Base-by-base conservation (phyloP, 768 basidiomycete genomes). In the Termitomyces sp. region DNA sequence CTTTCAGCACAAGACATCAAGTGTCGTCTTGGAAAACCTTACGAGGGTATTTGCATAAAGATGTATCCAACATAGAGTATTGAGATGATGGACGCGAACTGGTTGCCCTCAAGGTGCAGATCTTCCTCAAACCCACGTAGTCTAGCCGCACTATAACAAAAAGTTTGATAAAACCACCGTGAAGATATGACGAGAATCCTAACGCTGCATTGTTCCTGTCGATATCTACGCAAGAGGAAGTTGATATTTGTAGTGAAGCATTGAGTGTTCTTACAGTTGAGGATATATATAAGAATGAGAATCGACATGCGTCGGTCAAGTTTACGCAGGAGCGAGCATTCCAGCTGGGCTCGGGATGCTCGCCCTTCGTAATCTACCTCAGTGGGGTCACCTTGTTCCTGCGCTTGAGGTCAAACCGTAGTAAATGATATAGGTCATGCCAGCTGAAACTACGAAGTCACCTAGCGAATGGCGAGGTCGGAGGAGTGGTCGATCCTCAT, bases 41-140 rank as follows among this genome's bases (percentile, higher is more conserved):
- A 87, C 85, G 85, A 88, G 43, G 88, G 88, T 54, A 91, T 79
- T 67, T 91, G 89, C 88, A 90, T 89, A 40, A 88, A 69, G 57
- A 87, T 87, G 65, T 90, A 90, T 12, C 88, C 78, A 45, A 89
- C 77, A 64, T 88, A 91, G 33, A 90, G 75, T 49, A 87, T 81
- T 43, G 85, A 85, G 43, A 91, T 69, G 16, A 90, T 70, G 0
- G 87, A 84, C 12, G 83, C 79, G 65, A 89, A 91, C 63, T 90
- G 77, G 54, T 82, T 77, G 28, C 75, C 85, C 60, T 79, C 70
- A 18, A 91, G 74, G 40, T 80, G 71, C 32, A 91, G 76, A 68
- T 91, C 88, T 50, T 76, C 72, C 65, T 88, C 85, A 54, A 91
- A 86, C 0, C 89, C 90, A 35, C 82, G 78, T 43, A 90, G 73